Conservation (phyloP, 2,329 filamentous ascomycete genomes). For the Talaromyces sp. region DNA sequence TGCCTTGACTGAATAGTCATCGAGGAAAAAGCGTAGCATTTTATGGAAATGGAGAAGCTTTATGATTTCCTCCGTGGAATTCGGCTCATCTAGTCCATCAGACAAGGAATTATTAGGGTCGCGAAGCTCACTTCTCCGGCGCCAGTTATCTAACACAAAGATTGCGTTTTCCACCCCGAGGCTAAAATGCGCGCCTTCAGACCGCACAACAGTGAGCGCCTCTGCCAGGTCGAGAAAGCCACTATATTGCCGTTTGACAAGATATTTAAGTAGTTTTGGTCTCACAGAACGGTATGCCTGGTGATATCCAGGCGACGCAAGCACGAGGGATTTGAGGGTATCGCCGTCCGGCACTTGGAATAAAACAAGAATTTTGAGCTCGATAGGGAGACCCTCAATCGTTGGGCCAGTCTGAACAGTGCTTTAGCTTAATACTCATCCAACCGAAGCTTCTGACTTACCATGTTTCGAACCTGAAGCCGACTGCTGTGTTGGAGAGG, state of each 20-base stretch:
- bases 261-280: background rate
- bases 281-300: constrained; percentile 1
- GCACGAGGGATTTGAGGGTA: constrained; percentile 1
- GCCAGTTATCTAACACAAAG: background rate
- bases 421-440: background rate
- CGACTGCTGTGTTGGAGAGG: background rate
- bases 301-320: background rate
- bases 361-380: background rate
- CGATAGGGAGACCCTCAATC: background rate
- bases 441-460: background rate
- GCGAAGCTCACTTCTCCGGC: background rate
- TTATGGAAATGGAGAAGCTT: background rate
- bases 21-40: background rate
- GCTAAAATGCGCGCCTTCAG: background rate
- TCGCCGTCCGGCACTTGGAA: background rate
- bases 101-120: background rate
- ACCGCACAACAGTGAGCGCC: constrained; percentile 1
- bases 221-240: background rate
- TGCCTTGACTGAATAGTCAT: background rate
- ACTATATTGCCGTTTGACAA: background rate
- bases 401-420: background rate
- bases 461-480: background rate
- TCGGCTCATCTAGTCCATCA: background rate
- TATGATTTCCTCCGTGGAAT: background rate
- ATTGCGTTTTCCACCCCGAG: background rate